phyloP scores from a whole-genome alignment of 495 filamentous ascomycete genomes.

The Trichodelitschia bisporula region DNA sequence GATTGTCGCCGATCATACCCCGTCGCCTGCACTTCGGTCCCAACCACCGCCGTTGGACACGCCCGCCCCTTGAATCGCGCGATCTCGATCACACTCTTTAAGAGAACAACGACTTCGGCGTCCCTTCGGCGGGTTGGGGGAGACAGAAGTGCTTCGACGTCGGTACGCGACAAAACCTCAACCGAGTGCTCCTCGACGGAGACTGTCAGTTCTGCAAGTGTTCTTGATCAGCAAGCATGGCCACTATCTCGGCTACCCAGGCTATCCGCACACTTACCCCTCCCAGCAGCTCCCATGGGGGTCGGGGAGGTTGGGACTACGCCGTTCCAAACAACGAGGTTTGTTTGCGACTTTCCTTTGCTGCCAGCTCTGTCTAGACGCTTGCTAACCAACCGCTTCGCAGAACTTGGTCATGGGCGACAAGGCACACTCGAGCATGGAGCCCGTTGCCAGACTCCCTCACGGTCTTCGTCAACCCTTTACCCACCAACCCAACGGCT shows the following conservation, averaged over 20 bases:
- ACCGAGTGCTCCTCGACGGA: no score
- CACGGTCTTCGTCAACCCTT: constrained; percentile 8
- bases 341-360: constrained; percentile 7
- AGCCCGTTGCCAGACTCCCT: constrained; percentile 5
- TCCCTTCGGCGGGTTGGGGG: no score
- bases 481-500: constrained; percentile 7
- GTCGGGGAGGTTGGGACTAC: constrained; percentile 28
- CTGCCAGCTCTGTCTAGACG: constrained; percentile 4
- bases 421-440: constrained; percentile 1
- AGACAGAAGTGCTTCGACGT: no score
- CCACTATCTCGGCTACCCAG: neutral
- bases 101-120: no score
- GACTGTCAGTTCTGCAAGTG: no score
- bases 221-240: no score
- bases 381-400: constrained; percentile 2
- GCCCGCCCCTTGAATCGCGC: no score
- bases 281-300: constrained; percentile 25
- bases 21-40: no score
- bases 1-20: no score
- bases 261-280: constrained; percentile 18
- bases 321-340: constrained; percentile 17
- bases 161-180: no score
- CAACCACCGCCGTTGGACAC: no score
- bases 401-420: neutral
- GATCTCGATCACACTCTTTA: no score